Evolutionary conservation across 2,329 filamentous ascomycete species (phyloP), one percentile per base, ranked within the genome.

Genomic region (Penicillium sclerotigenum): DNA sequence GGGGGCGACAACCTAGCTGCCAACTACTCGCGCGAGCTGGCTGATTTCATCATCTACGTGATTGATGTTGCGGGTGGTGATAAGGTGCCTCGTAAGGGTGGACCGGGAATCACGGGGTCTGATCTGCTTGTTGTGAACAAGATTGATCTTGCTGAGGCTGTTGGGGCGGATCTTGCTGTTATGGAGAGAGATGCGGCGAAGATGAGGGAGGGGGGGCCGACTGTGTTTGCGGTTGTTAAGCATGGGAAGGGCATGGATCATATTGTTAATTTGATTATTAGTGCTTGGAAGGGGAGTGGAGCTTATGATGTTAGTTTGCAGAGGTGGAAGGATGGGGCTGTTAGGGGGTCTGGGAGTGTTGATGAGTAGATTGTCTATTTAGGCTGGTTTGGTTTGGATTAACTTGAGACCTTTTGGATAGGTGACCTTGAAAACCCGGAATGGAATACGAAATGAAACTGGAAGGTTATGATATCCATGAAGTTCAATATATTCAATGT

Each of bases 31-130:
- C 83, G 94, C 56, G 94, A 99, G 77, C 80, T 99, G 63, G 94
- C 94, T 1, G 94, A 99, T 75, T 99, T 89, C 73, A 99, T 99
- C 75, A 88, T 99, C 76, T 99, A 99, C 73, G 94, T 99, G 29
- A 97, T 99, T 66, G 94, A 99, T 75, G 94, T 99, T 18, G 89
- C 87, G 54, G 94, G 94, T 22, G 94, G 94, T 13, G 94, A 99
- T 75, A 99, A 99, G 83, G 88, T 99, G 48, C 94, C 94, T 0
- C 79, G 94, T 28, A 99, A 99, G 79, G 94, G 94, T 28, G 94
- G 94, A 0, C 94, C 94, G 0, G 94, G 94, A 1, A 99, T 99
- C 72, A 99, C 94, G 5, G 93, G 97, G 78, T 94, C 89, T 67
- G 94, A 99, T 70, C 73, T 99, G 73, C 76, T 99, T 62, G 83